Evolutionary conservation across 1,139 yeast genomes (phyloP).

Genomic region (Pichia sp.): DNA sequence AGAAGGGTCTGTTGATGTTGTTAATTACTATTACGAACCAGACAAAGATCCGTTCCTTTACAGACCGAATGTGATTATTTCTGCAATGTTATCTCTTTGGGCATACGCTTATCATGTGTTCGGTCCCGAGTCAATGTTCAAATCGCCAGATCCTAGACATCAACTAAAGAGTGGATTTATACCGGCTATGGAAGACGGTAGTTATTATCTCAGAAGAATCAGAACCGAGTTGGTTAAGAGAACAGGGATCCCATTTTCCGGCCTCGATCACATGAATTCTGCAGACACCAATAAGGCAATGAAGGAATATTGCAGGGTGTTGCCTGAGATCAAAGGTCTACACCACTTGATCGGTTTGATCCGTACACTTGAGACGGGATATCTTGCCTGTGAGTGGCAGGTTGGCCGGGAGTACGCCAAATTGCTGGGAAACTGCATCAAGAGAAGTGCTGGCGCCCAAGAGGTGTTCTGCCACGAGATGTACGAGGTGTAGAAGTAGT

Average conservation of each 20-base stretch:
- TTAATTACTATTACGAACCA: conserved; percentile 41
- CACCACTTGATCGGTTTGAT: conserved; percentile 53
- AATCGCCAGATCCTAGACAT: conserved; percentile 23
- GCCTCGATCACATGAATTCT: conserved; percentile 24
- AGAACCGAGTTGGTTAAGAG: conserved; percentile 26
- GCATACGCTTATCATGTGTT: conserved; percentile 48
- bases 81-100: conserved; percentile 57
- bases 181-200: conserved; percentile 38
- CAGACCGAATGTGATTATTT: conserved; percentile 54
- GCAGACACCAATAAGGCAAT: conserved; percentile 19
- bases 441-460: conserved; percentile 51
- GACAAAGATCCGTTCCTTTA: conserved; percentile 48
- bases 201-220: conserved; percentile 38
- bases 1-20: conserved; percentile 33
- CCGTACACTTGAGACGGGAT: conserved; percentile 40
- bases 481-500: conserved; percentile 31
- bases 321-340: conserved; percentile 40
- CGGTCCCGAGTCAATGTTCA: conserved; percentile 52
- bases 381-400: conserved; percentile 54
- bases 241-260: conserved; percentile 24
- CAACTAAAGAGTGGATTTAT: conserved; percentile 22
- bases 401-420: conserved; percentile 54
- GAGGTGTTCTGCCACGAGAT: conserved; percentile 48
- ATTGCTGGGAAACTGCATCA: conserved; percentile 51
- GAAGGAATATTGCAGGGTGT: conserved; percentile 36